These are phyloP conservation scores for Ogataea minuta DNA, from an alignment of 805 yeast genomes.

Conservation along the genomic window DNA sequence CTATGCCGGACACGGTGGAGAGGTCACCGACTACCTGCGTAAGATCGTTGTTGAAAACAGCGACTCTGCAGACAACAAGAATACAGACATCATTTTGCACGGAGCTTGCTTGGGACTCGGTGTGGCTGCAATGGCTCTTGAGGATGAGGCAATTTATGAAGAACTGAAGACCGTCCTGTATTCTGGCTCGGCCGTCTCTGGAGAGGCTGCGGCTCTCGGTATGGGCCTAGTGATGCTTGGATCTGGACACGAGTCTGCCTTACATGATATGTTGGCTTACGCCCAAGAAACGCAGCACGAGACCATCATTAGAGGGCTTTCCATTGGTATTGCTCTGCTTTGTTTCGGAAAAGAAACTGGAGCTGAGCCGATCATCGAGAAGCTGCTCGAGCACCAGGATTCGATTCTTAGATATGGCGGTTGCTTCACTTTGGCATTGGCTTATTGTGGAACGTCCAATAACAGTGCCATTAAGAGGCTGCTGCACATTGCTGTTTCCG, in stretches of 20 bases:
- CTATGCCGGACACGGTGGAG: slow-evolving; percentile 94
- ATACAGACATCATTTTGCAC: slow-evolving; percentile 80
- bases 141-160: slow-evolving; percentile 70
- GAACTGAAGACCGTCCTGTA: slow-evolving; percentile 80
- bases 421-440: slow-evolving; percentile 88
- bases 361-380: slow-evolving; percentile 67
- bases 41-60: slow-evolving; percentile 64
- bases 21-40: slow-evolving; percentile 75
- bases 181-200: slow-evolving; percentile 89
- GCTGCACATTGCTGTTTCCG: slow-evolving; percentile 92
- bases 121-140: slow-evolving; percentile 94
- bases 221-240: slow-evolving; percentile 97
- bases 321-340: slow-evolving; percentile 83
- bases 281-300: slow-evolving; percentile 97
- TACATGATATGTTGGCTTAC: slow-evolving; percentile 79
- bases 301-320: slow-evolving; percentile 88
- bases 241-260: slow-evolving; percentile 67
- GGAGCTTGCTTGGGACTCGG: slow-evolving; percentile 96
- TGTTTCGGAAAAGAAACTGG: slow-evolving; percentile 82
- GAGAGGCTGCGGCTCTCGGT: slow-evolving; percentile 94
- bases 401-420: slow-evolving; percentile 93
- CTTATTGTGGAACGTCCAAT: slow-evolving; percentile 95
- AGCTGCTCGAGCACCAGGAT: slow-evolving; percentile 70
- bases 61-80: slow-evolving; percentile 41
- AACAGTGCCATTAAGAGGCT: slow-evolving; percentile 82